phyloP scores from a whole-genome alignment of 148 eudicot species.

The Gaultheria prostrata region DNA sequence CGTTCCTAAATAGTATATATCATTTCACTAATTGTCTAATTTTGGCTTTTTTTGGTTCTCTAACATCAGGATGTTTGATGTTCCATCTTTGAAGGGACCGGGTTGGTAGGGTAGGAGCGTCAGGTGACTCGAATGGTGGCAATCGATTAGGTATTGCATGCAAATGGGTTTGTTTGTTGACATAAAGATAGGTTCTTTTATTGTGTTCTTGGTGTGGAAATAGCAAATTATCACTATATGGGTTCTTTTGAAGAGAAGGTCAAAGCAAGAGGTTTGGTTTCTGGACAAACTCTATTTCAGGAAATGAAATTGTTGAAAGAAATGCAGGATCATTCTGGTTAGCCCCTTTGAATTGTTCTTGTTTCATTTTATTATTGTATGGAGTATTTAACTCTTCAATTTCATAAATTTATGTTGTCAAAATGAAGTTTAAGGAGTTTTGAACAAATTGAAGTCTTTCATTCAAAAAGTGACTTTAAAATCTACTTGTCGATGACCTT shows the following conservation, averaged over 20 bases:
- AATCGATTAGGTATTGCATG: no score
- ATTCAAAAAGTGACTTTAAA: neutral
- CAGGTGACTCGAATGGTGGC: no score
- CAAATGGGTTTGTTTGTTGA: neutral
- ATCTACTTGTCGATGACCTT: no score
- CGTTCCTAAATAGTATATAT: no score
- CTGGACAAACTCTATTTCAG: slow-evolving; percentile 57
- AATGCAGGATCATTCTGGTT: slow-evolving; percentile 84
- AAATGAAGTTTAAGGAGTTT: neutral
- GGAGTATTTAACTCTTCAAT: neutral
- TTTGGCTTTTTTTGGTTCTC: no score
- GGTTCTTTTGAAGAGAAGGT: slow-evolving; percentile 55
- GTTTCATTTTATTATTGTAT: neutral
- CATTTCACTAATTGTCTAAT: no score
- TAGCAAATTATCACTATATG: slow-evolving; percentile 35
- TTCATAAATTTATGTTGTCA: neutral
- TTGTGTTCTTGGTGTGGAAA: slow-evolving; percentile 21
- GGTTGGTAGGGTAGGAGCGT: no score
- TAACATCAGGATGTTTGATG: neutral
- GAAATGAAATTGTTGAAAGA: slow-evolving; percentile 76
- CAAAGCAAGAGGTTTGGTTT: slow-evolving; percentile 44
- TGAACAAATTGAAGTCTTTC: neutral
- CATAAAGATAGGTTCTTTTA: slow-evolving; percentile 20
- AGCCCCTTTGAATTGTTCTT: slow-evolving; percentile 17
- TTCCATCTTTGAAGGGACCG: no score